These are phyloP conservation scores for Sabuloglossum arenarium DNA, from an alignment of 495 filamentous ascomycete species.

Conservation along the genomic window DNA sequence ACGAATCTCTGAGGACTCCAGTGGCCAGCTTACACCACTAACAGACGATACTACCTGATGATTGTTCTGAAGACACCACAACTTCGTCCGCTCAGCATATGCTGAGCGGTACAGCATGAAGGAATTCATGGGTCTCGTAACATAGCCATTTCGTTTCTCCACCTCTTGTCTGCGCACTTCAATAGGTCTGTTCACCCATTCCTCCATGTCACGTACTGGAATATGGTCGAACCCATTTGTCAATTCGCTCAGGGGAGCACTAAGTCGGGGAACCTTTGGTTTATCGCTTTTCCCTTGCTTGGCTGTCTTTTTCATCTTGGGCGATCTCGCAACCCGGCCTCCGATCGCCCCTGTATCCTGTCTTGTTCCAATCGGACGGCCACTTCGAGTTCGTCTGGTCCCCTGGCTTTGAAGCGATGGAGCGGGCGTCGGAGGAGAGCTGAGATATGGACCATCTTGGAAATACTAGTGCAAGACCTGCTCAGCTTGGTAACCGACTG, in stretches of 20 bases:
- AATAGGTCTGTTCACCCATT: slow-evolving; percentile 51
- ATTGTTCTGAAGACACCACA: slow-evolving; percentile 70
- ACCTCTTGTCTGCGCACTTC: slow-evolving; percentile 47
- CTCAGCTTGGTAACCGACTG: neutral
- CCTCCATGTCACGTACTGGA: slow-evolving; percentile 59
- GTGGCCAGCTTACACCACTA: slow-evolving; percentile 66
- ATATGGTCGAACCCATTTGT: slow-evolving; percentile 43
- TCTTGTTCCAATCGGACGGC: slow-evolving; percentile 17
- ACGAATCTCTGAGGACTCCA: slow-evolving; percentile 50
- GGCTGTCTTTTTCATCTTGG: slow-evolving; percentile 10
- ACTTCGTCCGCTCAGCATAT: slow-evolving; percentile 69
- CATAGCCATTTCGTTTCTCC: slow-evolving; percentile 46
- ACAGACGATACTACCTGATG: slow-evolving; percentile 82
- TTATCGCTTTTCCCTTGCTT: slow-evolving; percentile 28
- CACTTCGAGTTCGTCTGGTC: slow-evolving; percentile 24
- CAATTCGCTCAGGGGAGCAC: slow-evolving; percentile 54
- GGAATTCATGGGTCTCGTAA: slow-evolving; percentile 90
- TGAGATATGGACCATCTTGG: neutral
- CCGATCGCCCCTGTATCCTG: slow-evolving; percentile 11
- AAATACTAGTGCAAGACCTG: neutral
- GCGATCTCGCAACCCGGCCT: slow-evolving; percentile 19
- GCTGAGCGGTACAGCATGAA: slow-evolving; percentile 98
- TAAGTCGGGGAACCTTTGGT: slow-evolving; percentile 30
- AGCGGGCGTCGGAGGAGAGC: slow-evolving; percentile 17
- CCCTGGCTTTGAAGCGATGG: slow-evolving; percentile 16